phyloP scores from a whole-genome alignment of 805 yeast species.

The Komagataella mondaviorum region DNA sequence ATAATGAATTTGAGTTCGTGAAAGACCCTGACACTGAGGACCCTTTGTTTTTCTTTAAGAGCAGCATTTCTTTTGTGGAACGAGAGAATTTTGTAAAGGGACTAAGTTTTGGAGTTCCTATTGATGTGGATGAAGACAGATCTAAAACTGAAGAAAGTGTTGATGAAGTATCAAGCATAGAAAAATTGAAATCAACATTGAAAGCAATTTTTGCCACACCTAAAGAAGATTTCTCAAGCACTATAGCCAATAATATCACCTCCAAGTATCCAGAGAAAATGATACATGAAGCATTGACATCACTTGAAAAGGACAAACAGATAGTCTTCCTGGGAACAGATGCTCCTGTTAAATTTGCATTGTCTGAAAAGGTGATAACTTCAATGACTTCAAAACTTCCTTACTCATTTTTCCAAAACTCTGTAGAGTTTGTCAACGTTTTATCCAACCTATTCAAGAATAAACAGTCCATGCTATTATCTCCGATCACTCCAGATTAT shows the following conservation, averaged over 20 bases:
- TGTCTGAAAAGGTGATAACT: conserved; percentile 38
- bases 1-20: conserved; percentile 27
- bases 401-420: conserved; percentile 25
- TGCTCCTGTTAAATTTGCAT: conserved; percentile 37
- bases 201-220: conserved; percentile 49
- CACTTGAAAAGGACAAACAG: conserved; percentile 43
- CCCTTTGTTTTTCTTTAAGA: conserved; percentile 24
- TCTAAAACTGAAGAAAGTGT: conserved; percentile 2
- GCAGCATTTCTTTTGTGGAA: conserved; percentile 51
- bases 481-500: conserved; percentile 45
- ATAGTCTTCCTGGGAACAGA: conserved; percentile 32
- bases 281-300: conserved; percentile 34
- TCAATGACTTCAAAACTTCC: conserved; percentile 25
- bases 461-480: conserved; percentile 39
- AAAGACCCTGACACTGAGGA: background rate
- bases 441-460: conserved; percentile 26
- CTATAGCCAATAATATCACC: conserved; percentile 32
- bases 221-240: conserved; percentile 29
- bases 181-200: conserved; percentile 25
- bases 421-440: conserved; percentile 30
- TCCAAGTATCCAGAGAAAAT: conserved; percentile 27
- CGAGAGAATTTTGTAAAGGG: conserved; percentile 42
- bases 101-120: conserved; percentile 27
- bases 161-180: conserved; percentile 8
- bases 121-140: conserved; percentile 2